These are phyloP conservation scores for Erucastrum elatum DNA, from an alignment of 345 rosid genomes.

Conservation along the genomic window DNA sequence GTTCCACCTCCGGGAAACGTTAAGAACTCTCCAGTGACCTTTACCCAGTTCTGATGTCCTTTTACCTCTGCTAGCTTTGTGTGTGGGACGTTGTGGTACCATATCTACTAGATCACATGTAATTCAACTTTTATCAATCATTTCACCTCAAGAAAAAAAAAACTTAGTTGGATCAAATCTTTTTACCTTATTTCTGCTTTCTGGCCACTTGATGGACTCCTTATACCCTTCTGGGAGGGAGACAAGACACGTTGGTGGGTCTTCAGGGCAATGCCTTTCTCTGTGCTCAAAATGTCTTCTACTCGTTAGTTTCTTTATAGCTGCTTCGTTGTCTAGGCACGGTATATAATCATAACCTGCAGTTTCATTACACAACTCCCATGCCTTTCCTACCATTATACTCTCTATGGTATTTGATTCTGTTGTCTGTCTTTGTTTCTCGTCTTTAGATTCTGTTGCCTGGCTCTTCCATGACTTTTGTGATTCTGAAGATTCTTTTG, in stretches of 20 bases:
- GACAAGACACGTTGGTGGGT: slow-evolving; percentile 73
- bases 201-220: slow-evolving; percentile 70
- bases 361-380: slow-evolving; percentile 77
- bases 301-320: slow-evolving; percentile 47
- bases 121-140: slow-evolving; percentile 14
- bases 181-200: slow-evolving; percentile 79
- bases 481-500: slow-evolving; percentile 75
- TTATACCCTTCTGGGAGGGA: slow-evolving; percentile 70
- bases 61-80: slow-evolving; percentile 71
- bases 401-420: slow-evolving; percentile 37
- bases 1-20: slow-evolving; percentile 98
- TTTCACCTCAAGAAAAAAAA: slow-evolving; percentile 3
- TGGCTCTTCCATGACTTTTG: slow-evolving; percentile 78
- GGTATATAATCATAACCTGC: slow-evolving; percentile 90
- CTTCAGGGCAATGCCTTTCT: slow-evolving; percentile 94
- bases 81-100: slow-evolving; percentile 95
- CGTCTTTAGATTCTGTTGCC: slow-evolving; percentile 62
- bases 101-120: slow-evolving; percentile 56
- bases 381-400: slow-evolving; percentile 43
- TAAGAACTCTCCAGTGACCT: slow-evolving; percentile 85
- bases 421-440: slow-evolving; percentile 66
- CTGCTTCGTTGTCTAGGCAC: slow-evolving; percentile 86
- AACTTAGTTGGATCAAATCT: background rate
- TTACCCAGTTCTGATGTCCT: slow-evolving; percentile 99
- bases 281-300: slow-evolving; percentile 80